Percentiles rank a stretch among this genome's conserved stretches.
Evolutionary conservation across 2,329 filamentous ascomycete species (phyloP).

Genomic region (Hypomyces rosellus): DNA sequence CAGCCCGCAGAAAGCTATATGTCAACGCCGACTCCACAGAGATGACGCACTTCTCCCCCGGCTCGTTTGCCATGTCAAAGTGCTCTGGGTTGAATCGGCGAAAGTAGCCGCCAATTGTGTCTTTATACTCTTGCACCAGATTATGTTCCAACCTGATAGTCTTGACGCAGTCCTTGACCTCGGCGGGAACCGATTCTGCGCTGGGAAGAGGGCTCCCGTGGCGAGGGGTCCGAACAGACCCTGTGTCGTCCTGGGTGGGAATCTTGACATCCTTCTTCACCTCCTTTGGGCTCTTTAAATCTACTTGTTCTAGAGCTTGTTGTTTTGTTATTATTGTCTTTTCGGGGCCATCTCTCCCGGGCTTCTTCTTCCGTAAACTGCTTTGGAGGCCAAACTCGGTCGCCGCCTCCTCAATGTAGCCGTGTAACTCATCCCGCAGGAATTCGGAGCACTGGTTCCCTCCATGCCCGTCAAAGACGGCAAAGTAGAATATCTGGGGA

Average conservation of each 20-base stretch:
- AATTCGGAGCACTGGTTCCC: constrained; percentile 85
- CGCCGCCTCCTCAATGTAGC: constrained; percentile 80
- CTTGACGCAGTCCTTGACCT: constrained; percentile 49
- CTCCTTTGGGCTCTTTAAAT: constrained; percentile 46
- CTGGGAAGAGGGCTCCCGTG: constrained; percentile 33
- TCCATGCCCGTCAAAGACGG: constrained; percentile 92
- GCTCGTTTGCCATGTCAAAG: constrained; percentile 47
- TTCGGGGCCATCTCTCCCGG: constrained; percentile 22
- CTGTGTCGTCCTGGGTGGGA: constrained; percentile 24
- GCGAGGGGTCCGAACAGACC: constrained; percentile 29
- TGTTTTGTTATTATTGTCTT: constrained; percentile 17
- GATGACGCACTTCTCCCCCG: constrained; percentile 34
- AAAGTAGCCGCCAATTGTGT: constrained; percentile 89
- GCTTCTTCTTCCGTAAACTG: constrained; percentile 52
- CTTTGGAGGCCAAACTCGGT: constrained; percentile 70
- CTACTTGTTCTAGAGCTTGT: constrained; percentile 28
- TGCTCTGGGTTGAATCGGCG: constrained; percentile 78
- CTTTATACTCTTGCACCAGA: constrained; percentile 71
- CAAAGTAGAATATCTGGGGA: constrained; percentile 97
- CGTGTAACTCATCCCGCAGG: constrained; percentile 74
- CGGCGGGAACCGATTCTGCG: constrained; percentile 40
- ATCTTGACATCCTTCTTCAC: constrained; percentile 32
- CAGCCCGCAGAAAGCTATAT: constrained; percentile 89
- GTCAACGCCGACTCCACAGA: constrained; percentile 73
- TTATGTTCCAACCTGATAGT: constrained; percentile 63